A percentile compares a stretch with the other conserved stretches of the same genome.
Evolutionary conservation across 495 filamentous ascomycete genomes (phyloP).

Genomic region (Penicillium longicatenatum): DNA sequence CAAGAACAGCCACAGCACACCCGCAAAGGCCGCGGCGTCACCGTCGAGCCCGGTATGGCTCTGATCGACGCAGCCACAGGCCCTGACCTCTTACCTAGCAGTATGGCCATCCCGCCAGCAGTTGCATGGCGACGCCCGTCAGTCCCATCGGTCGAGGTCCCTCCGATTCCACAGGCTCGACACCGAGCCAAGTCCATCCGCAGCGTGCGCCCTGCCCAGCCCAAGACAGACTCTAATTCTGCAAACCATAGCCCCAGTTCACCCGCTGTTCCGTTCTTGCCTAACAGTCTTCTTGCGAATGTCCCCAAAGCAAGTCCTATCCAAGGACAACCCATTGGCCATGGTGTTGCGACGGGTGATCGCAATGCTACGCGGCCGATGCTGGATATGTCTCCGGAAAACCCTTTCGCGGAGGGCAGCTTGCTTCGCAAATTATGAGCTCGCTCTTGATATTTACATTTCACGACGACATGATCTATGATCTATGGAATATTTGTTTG

Average conservation of each 20-base stretch:
- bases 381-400: conserved; percentile 54
- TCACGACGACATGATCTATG: background rate
- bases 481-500: background rate
- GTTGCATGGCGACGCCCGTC: conserved; percentile 53
- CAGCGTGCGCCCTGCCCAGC: conserved; percentile 26
- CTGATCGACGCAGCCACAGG: conserved; percentile 70
- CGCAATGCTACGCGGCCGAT: conserved; percentile 54
- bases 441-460: background rate
- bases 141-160: conserved; percentile 1
- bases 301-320: conserved; percentile 17
- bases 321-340: conserved; percentile 39
- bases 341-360: conserved; percentile 56
- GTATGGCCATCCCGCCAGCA: conserved; percentile 52
- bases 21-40: conserved; percentile 67
- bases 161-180: conserved; percentile 25
- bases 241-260: conserved; percentile 26
- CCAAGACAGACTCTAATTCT: conserved; percentile 17
- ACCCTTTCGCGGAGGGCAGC: conserved; percentile 58
- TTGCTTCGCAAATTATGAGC: conserved; percentile 48
- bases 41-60: conserved; percentile 57
- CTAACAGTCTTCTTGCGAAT: conserved; percentile 40
- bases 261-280: conserved; percentile 31
- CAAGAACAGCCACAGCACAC: conserved; percentile 72
- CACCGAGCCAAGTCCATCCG: conserved; percentile 35
- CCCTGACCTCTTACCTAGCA: conserved; percentile 41